These are phyloP conservation scores for Suhomyces terraborum DNA, from an alignment of 1,139 yeast species.

Conservation along the genomic window DNA sequence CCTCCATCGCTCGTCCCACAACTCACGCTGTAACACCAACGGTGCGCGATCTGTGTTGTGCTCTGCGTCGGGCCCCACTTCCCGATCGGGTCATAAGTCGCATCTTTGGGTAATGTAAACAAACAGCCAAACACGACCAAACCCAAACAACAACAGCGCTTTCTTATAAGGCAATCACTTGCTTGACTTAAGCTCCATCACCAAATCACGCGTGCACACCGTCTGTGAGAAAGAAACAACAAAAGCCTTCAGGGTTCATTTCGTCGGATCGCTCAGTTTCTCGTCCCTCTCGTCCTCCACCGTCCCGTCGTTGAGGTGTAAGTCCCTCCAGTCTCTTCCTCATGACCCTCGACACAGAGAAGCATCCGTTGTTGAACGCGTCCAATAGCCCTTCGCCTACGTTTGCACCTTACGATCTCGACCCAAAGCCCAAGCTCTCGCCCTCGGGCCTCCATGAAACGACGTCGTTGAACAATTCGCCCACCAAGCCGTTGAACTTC, in stretches of 20 bases:
- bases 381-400: constrained; percentile 7
- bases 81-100: constrained; percentile 10
- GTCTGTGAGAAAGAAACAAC: background rate
- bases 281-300: background rate
- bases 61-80: constrained; percentile 2
- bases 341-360: constrained; percentile 9
- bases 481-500: constrained; percentile 40
- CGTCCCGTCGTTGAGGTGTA: background rate
- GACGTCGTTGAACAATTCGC: constrained; percentile 27
- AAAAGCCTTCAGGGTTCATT: background rate
- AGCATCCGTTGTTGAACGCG: constrained; percentile 10
- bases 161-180: constrained; percentile 9
- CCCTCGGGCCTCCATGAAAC: constrained; percentile 12
- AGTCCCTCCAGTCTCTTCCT: background rate
- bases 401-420: background rate
- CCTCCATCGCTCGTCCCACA: no score
- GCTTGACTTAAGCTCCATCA: constrained; percentile 3
- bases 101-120: constrained; percentile 10
- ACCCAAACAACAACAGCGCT: constrained; percentile 9
- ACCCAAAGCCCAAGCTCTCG: background rate
- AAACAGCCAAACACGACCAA: constrained; percentile 15
- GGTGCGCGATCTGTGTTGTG: constrained; percentile 3
- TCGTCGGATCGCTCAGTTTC: background rate
- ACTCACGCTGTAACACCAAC: no score
- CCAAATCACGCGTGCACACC: constrained; percentile 3